Base-by-base conservation (phyloP, 139 green algal species). In the Coccomyxa sp. region DNA sequence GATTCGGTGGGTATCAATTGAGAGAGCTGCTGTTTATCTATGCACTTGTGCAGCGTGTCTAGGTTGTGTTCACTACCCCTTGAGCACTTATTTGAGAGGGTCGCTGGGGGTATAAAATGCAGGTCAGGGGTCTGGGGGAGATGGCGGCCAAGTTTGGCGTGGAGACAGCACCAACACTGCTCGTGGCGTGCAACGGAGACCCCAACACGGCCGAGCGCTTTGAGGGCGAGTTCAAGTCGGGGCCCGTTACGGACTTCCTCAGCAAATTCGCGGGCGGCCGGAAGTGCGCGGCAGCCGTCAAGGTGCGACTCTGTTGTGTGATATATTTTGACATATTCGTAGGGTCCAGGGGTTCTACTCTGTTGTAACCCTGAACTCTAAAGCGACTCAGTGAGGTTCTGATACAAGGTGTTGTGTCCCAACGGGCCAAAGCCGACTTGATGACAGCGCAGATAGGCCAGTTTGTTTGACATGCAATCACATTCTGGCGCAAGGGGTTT, bases 181-280 rank as follows among this genome's bases (percentile, higher is more conserved):
- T 96, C 17, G 84, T 86, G 3, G 76, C 97, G 0, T 97, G 94
- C 86, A 94, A 95, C 77, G 94, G 94, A n/a, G 90, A 97, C 85
- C 58, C 83, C 15, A 78, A 83, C 0, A 79, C 76, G 4, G 79
- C 77, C n/a, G 85, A 93, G 80, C 81, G 27, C 18, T 95, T 92
- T 58, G 30, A 68, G 28, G 87, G 84, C 51, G 75, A 90, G 13
- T 80, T 96, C 71, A 95, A 96, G 84, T 89, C 88, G 0, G 91
- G 89, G 10, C 79, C 87, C 25, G 82, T 97, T 74, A 67, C 83
- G 17, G 82, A 80, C 31, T 92, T 91, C 51, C 81, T 97, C 32
- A 85, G 88, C 66, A 30, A 79, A n/a, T 96, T 94, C 81, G 87
- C 90, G 13, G 81, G 71, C 15, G 93, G 94, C 59, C 91, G 88